Conservation (phyloP, 2,329 filamentous ascomycete genomes). For the Aspergillus jensenii region DNA sequence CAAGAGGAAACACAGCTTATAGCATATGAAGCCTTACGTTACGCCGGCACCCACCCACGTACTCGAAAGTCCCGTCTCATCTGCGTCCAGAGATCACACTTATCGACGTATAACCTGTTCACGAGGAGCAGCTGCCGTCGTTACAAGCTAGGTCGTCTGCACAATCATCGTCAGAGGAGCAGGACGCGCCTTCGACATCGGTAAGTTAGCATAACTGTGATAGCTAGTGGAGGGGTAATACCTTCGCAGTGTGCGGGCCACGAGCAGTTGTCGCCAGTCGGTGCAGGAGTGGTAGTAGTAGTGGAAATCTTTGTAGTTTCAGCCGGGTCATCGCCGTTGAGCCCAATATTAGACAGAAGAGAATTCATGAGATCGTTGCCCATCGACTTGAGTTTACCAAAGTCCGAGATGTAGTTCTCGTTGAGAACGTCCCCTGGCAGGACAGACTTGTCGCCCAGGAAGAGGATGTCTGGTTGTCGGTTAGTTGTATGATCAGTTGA, state of each 20-base stretch:
- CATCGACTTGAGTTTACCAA: slow-evolving; percentile 27
- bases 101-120: too few relatives aligned
- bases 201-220: not conserved
- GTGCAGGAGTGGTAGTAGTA: not conserved
- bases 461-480: slow-evolving; percentile 26
- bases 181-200: slow-evolving; percentile 11
- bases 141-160: slow-evolving; percentile 13
- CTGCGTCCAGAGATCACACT: too few relatives aligned
- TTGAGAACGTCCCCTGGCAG: slow-evolving; percentile 25
- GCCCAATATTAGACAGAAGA: slow-evolving; percentile 21
- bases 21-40: too few relatives aligned
- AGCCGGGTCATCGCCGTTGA: not conserved
- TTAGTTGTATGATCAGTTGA: not conserved
- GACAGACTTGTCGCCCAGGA: slow-evolving; percentile 27
- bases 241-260: slow-evolving; percentile 24
- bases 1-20: too few relatives aligned
- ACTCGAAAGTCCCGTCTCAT: too few relatives aligned
- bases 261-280: slow-evolving; percentile 9
- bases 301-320: not conserved
- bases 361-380: slow-evolving; percentile 26
- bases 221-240: slow-evolving; percentile 2
- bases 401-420: slow-evolving; percentile 29
- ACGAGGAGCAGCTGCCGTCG: not conserved
- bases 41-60: too few relatives aligned
- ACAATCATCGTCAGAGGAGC: slow-evolving; percentile 16